These are phyloP conservation scores for Nigrograna mackinnonii DNA, from an alignment of 2,329 filamentous ascomycete genomes.

Conservation along the genomic window DNA sequence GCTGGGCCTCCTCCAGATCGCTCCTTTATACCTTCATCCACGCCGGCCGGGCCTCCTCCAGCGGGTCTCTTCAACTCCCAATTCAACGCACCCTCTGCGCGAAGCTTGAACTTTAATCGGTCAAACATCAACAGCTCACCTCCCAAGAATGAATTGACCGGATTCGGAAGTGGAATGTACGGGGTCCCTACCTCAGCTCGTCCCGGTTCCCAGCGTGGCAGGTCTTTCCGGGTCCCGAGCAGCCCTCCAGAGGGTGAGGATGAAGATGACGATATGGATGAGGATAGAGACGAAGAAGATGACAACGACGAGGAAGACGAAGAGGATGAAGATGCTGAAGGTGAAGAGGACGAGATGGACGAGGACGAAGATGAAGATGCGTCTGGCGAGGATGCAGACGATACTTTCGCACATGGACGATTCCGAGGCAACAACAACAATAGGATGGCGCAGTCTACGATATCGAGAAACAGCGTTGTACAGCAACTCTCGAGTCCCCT, in stretches of 20 bases:
- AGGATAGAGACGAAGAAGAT: conserved; percentile 18
- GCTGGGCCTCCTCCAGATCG: conserved; percentile 56
- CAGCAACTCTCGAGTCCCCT: conserved; percentile 22
- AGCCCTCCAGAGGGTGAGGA: conserved; percentile 37
- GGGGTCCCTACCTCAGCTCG: conserved; percentile 30
- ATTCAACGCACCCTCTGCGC: conserved; percentile 30
- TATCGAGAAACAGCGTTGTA: conserved; percentile 41
- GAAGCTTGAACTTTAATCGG: conserved; percentile 17
- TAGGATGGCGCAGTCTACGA: conserved; percentile 31
- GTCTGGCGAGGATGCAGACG: conserved; percentile 19
- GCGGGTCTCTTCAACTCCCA: conserved; percentile 57
- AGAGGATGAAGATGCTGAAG: conserved; percentile 44
- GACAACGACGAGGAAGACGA: conserved; percentile 39
- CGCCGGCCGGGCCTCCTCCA: conserved; percentile 58
- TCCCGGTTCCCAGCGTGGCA: conserved; percentile 30
- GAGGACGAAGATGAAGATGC: conserved; percentile 20
- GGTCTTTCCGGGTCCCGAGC: conserved; percentile 38
- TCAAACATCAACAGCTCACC: conserved; percentile 37
- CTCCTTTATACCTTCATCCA: conserved; percentile 54
- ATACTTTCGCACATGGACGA: conserved; percentile 47
- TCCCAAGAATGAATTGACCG: conserved; percentile 32
- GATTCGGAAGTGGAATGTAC: conserved; percentile 28
- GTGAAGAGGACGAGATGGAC: conserved; percentile 20
- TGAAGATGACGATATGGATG: conserved; percentile 37
- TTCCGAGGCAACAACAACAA: conserved; percentile 22